Evolutionary conservation across 495 filamentous ascomycete genomes (phyloP), one percentile per base, ranked within the genome.

Genomic region (Hypoxylon lienhwacheense): DNA sequence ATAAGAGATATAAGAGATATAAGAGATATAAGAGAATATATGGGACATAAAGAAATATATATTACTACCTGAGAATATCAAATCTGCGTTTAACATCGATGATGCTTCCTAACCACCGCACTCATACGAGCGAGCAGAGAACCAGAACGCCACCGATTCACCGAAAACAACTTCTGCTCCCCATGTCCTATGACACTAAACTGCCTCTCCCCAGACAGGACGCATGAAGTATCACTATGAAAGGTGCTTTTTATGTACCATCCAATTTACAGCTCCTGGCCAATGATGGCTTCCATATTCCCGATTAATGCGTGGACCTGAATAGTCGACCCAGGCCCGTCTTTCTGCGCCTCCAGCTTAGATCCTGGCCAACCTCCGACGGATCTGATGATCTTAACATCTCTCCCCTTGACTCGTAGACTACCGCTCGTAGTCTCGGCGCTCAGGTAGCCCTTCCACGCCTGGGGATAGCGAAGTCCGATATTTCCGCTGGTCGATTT

Each of bases 361-460:
- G 55, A 64, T 2, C 70, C 69, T 1, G 66, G 65, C 66, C 66
- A 73, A 0, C 60, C 61, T 10, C 47, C 47, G 12, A 52, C 45
- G 7, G 39, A 35, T 43, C 53, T 63, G 15, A 70, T 53, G 11
- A 73, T 15, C 62, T 53, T 58, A 6, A 76, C 67, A 15, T 65
- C 72, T 22, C 63, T 53, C 1, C 74, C 73, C 5, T 16, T 41
- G 0, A 60, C 71, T 3, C 25, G 41, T 2, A 77, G 33, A 8
- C 21, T 41, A 5, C 72, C 73, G 19, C 56, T 59, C 7, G 64
- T 54, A 21, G 69, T 59, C 33, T 51, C 4, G 12, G 70, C 54
- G 7, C 17, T 12, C 10, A 76, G 45, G 11, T 61, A 37, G 0
- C 76, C 76, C 49, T 75, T 73, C 75, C 76, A 78, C 0, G 55